These are phyloP conservation scores for Psilocybe sp. DNA, from an alignment of 768 basidiomycete species.

Conservation along the genomic window DNA sequence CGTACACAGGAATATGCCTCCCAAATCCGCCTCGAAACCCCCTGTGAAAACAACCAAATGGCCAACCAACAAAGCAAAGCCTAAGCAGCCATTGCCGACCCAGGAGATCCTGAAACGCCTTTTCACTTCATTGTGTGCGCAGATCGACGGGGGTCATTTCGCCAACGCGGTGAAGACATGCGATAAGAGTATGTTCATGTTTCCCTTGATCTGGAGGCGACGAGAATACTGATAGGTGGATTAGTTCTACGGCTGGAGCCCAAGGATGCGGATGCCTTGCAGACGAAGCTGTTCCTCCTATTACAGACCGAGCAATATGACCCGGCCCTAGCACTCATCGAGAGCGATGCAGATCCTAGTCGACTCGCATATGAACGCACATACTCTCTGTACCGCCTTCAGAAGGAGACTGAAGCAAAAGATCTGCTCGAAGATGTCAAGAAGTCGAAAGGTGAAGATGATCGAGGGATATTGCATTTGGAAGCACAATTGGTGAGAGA, in stretches of 20 bases:
- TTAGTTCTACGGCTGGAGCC: conserved; percentile 73
- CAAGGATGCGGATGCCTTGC: conserved; percentile 65
- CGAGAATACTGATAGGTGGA: conserved; percentile 5
- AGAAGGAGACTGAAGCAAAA: conserved; percentile 67
- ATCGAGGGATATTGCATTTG: conserved; percentile 71
- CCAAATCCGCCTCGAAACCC: conserved; percentile 11
- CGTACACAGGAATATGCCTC: conserved; percentile 17
- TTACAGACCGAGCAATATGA: conserved; percentile 84
- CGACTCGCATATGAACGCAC: conserved; percentile 63
- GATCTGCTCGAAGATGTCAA: conserved; percentile 49
- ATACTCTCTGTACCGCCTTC: conserved; percentile 84
- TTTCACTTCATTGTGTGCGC: conserved; percentile 79
- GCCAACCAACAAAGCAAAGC: conserved; percentile 21
- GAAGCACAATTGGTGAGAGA: conserved; percentile 82
- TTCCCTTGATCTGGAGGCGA: conserved; percentile 5
- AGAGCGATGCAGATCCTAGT: conserved; percentile 23
- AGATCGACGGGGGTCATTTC: conserved; percentile 89
- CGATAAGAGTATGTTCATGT: conserved; percentile 70
- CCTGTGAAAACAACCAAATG: conserved; percentile 13
- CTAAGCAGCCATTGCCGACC: conserved; percentile 30
- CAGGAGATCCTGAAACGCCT: conserved; percentile 50
- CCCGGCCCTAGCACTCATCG: conserved; percentile 62
- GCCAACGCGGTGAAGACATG: conserved; percentile 86
- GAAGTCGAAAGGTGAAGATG: conserved; percentile 38
- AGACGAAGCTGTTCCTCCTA: conserved; percentile 85